Base-by-base conservation (phyloP, 2,329 filamentous ascomycete species). In the Pezicula carpinea region DNA sequence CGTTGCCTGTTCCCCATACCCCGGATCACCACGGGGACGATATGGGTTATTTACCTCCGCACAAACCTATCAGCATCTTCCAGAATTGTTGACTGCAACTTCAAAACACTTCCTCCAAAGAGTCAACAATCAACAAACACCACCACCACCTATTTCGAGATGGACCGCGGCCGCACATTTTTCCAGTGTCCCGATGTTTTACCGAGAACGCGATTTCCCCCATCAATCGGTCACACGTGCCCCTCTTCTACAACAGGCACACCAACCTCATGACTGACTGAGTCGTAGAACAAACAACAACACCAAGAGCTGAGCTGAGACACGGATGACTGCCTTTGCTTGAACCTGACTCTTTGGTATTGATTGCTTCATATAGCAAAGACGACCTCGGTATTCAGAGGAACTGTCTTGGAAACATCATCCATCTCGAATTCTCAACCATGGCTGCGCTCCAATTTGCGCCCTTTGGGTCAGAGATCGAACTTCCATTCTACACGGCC, bases 401-500 rank as follows among this genome's bases (percentile, higher is more conserved):
- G 17, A 17, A 19, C 21, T 11, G 36, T 18, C 10, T n/a, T 15
- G 17, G 15, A 40, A 29, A 32, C 19, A 29, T 26, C 23, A 11
- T 46, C 3, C 39, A 46, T 32, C 10, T 29, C 26, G 13, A 29
- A 11, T 29, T 29, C 26, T 38, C 15, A 52, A 43, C n/a, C 6
- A 61, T 62, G 62, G 59, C 62, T 47, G 22, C 38, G 7, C 74
- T 88, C 65, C 81, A 85, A 72, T 99, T 91, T 68, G 89, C 89
- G 51, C 85, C 92, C 1, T 97, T 96, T 74, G 81, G 85, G 34
- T 96, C 92, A 41, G 89, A 96, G 69, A 90, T 97, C 63, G 93
- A 99, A 65, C 77, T 97, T 36, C 89, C 90, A 38, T 99, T 99
- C 69, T 99, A 96, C 66, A 86, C 88, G 39, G 85, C 89, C 5